Conservation (phyloP, 2,329 filamentous ascomycete species). For the Ophiostoma piceae region DNA sequence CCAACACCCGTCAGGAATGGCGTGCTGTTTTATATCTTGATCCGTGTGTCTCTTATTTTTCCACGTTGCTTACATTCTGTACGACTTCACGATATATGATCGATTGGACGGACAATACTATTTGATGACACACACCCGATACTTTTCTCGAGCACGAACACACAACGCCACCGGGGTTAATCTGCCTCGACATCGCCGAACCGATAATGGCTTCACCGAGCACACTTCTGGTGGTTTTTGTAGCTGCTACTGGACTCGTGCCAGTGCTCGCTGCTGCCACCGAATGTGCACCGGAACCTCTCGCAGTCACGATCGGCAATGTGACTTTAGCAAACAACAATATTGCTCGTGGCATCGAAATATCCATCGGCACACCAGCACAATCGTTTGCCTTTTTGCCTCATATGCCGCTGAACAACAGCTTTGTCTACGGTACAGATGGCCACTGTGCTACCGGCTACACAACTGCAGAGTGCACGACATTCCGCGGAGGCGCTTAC, state of each 20-base stretch:
- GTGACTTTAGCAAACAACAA: conserved; percentile 19
- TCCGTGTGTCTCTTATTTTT: too few species aligned
- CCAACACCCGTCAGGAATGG: too few species aligned
- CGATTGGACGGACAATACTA: not conserved
- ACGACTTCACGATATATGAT: too few species aligned
- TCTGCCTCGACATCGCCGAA: not conserved
- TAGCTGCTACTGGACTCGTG: not conserved
- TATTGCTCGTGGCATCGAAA: conserved; percentile 12
- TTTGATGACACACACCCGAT: not conserved
- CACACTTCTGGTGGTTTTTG: not conserved
- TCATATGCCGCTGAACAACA: not conserved
- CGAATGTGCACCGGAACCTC: conserved; percentile 6
- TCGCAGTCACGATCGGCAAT: conserved; percentile 18
- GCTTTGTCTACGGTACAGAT: not conserved
- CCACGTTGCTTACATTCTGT: too few species aligned
- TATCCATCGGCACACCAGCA: not conserved
- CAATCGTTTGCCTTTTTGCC: not conserved
- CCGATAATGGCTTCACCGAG: not conserved
- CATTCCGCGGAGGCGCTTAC: not conserved
- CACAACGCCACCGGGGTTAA: not conserved
- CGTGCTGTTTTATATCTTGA: too few species aligned
- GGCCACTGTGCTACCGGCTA: not conserved
- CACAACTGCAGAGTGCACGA: not conserved
- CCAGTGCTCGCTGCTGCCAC: not conserved
- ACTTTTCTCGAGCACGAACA: not conserved